Base-by-base conservation (phyloP, 805 yeast species). In the Candida chauliodis region DNA sequence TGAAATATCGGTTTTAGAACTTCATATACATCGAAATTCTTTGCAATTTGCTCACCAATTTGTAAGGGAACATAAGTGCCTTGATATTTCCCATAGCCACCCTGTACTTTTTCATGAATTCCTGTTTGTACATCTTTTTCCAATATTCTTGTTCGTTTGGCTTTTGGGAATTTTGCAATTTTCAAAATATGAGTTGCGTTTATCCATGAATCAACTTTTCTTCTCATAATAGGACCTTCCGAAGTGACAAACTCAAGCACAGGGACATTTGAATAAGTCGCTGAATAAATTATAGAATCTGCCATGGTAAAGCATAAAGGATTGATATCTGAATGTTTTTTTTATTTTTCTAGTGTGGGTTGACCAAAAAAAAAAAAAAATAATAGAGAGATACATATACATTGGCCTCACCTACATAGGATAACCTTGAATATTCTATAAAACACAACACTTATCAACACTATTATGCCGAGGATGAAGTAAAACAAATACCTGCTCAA, bases 181-280 rank as follows among this genome's bases (percentile, higher is more conserved):
- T 79, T 81, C 38, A 83, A 63, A 23, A 82, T 74, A 56, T 82
- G 89, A 3, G 88, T 80, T 14, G 86, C 88, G 55, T 83, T 83
- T 47, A 83, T 74, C 67, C 78, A 76, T 10, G 81, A 72, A 56
- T 83, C 89, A 27, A 56, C 56, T 32, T 75, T 68, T 34, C 89
- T 65, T 37, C 86, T 66, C 86, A 81, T 81, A 22, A 82, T 78
- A 14, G 83, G 85, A 24, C 83, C 82, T 37, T 81, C 86, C 23
- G 76, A 69, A 29, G 85, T 75, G 34, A 79, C 80, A 54, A 80
- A 73, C 57, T 83, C 89, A 48, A 68, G 68, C 46, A 68, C 74
- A 9, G 93, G 85, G 38, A 86, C 84, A 49, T 88, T 78, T 27
- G 90, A 74, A 65, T 85, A 83, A 17, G 85, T 81, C 29, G 84